Percentiles rank a stretch among this genome's conserved stretches.
Conservation (phyloP, 768 basidiomycete species). For the Dendrothele bispora region DNA sequence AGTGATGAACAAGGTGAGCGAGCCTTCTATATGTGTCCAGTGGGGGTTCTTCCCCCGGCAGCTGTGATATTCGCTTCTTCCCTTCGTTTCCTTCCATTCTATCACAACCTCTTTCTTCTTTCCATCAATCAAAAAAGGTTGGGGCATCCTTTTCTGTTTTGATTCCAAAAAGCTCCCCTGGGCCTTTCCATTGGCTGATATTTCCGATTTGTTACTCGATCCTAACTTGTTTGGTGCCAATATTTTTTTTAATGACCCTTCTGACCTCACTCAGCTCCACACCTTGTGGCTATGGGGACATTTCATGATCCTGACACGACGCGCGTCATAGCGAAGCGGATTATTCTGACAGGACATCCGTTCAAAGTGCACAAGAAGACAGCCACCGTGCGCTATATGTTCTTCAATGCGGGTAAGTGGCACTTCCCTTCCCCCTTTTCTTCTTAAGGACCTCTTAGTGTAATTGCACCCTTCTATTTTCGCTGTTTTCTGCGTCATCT, state of each 20-base stretch:
- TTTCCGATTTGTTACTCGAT: too few relatives aligned
- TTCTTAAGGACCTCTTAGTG: slow-evolving; percentile 11
- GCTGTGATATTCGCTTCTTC: slow-evolving; percentile 7
- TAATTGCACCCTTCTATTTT: neutral
- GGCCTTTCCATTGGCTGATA: neutral
- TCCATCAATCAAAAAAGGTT: slow-evolving; percentile 1
- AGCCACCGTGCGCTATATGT: slow-evolving; percentile 97
- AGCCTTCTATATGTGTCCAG: too few relatives aligned
- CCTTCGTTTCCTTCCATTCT: slow-evolving; percentile 3
- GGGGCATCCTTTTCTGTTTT: slow-evolving; percentile 6
- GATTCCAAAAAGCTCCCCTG: neutral
- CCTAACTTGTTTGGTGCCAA: too few relatives aligned
- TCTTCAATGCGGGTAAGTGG: slow-evolving; percentile 80
- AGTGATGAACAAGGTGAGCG: slow-evolving; percentile 59
- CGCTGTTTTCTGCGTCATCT: neutral
- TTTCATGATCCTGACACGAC: slow-evolving; percentile 90
- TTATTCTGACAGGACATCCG: slow-evolving; percentile 93
- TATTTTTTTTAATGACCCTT: too few relatives aligned
- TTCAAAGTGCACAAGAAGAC: slow-evolving; percentile 97
- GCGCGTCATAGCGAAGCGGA: slow-evolving; percentile 89
- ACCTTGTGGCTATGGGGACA: slow-evolving; percentile 87
- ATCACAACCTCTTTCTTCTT: slow-evolving; percentile 8
- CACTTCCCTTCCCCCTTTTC: neutral
- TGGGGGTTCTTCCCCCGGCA: too few relatives aligned
- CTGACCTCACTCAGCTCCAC: slow-evolving; percentile 50